A percentile compares a stretch with the other conserved stretches of the same genome.
These are phyloP conservation scores for Lablab purpureus DNA, from an alignment of 306 rosid species.

Conservation along the genomic window DNA sequence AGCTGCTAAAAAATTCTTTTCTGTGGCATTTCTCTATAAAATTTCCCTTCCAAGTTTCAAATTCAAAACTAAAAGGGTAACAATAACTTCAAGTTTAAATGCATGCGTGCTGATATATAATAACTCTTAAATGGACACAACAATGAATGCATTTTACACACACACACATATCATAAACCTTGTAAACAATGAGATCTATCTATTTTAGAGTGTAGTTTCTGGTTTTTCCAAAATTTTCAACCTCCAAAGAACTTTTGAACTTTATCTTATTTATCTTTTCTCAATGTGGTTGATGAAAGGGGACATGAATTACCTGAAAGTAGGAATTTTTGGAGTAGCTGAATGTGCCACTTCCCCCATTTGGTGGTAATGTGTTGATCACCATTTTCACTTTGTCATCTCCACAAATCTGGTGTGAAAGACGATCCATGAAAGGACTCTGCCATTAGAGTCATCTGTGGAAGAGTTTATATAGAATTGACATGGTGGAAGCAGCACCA, in stretches of 20 bases:
- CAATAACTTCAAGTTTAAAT: not conserved
- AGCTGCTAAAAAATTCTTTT: not conserved
- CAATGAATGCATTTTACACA: not conserved
- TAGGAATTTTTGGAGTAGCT: constrained; percentile 61
- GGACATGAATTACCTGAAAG: constrained; percentile 50
- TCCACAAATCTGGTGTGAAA: not conserved
- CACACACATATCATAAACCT: not conserved
- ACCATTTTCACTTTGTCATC: constrained; percentile 21
- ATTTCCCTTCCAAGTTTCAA: not conserved
- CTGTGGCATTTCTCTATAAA: not conserved
- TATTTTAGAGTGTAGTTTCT: not conserved
- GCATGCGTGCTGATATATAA: not conserved
- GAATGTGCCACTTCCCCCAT: constrained; percentile 54
- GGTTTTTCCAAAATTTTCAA: not conserved
- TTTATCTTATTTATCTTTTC: not conserved
- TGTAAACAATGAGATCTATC: constrained; percentile 8
- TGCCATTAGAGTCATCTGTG: constrained; percentile 12
- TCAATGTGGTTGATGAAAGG: not conserved
- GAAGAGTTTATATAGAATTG: constrained; percentile 39
- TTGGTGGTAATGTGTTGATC: constrained; percentile 41
- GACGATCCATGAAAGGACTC: not conserved
- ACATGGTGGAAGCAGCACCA: constrained; percentile 11
- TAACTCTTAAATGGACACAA: not conserved
- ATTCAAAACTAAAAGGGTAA: not conserved
- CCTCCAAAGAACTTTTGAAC: not conserved